Evolutionary conservation across 1,284 basidiomycete genomes (phyloP), one percentile per base, ranked within the genome.

Genomic region (Trametes sp.): DNA sequence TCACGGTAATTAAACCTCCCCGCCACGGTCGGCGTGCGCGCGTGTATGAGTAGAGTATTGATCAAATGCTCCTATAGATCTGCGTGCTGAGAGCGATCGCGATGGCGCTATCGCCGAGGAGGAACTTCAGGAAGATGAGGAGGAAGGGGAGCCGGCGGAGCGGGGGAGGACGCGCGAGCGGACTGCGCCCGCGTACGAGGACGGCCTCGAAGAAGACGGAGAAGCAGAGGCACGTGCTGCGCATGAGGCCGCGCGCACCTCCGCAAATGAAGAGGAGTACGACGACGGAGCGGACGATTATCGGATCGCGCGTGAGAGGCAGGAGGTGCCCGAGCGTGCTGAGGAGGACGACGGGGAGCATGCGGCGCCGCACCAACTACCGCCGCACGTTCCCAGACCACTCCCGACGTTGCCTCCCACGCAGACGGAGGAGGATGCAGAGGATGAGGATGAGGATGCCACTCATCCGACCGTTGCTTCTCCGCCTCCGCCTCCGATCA

Each of bases 1-100:
- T 87, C 82, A 87, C 78, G 87, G 86, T 87, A 82, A 87, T 77
- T 85, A 74, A 84, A 7, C 62, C 59, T 51, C 63, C n/a, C 48
- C 36, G 57, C 51, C 61, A 45, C 56, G 33, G n/a, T 42, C 35
- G 54, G 60, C 57, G 33, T 48, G 44, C 49, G 59, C 26, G 33
- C 44, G 36, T 71, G 69, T 74, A 75, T 48, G 61, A 70, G 66
- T 75, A 75, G 72, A 24, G 56, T 46, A 67, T 74, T 73, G 73
- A 75, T 73, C 13, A 45, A 64, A 42, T 67, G 66, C 46, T 67
- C 68, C 65, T 63, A 59, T 67, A 68, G 69, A 65, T 62, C 61
- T 56, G 9, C 44, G 35, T 31, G 48, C 49, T 57, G 56, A 48
- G 60, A 54, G 57, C 52, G 55, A 53, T 29, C 44, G 58, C 54